A percentile compares a stretch with the other conserved stretches of the same genome.
phyloP scores from a whole-genome alignment of 345 rosid genomes.

The Gossypium arboreum region DNA sequence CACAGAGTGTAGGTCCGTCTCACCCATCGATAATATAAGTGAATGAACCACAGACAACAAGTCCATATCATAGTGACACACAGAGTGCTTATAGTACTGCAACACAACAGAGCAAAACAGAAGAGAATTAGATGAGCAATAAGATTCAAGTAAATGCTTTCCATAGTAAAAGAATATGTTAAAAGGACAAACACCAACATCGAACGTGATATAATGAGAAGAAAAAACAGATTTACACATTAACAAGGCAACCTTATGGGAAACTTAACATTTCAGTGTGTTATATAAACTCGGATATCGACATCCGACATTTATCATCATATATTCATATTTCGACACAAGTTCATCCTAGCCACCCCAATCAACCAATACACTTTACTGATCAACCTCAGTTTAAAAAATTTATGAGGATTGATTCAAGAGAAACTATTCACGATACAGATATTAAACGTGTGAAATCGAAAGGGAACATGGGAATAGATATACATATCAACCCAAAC shows the following conservation, averaged over 20 bases:
- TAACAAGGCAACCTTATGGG: background rate
- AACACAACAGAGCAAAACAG: constrained; percentile 9
- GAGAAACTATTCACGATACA: no score
- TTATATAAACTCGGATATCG: background rate
- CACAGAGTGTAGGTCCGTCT: constrained; percentile 49
- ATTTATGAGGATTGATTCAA: no score
- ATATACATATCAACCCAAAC: no score
- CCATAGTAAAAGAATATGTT: background rate
- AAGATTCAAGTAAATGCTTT: background rate
- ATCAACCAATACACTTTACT: no score
- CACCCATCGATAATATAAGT: constrained; percentile 50
- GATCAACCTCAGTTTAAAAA: no score
- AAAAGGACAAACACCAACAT: background rate
- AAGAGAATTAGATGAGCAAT: background rate
- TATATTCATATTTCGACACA: background rate
- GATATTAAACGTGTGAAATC: no score
- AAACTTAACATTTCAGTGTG: background rate
- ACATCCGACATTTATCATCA: background rate
- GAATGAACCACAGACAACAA: constrained; percentile 60
- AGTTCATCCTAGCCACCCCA: no score
- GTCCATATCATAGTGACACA: constrained; percentile 57
- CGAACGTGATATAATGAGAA: background rate
- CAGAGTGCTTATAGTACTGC: constrained; percentile 56
- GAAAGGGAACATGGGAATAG: no score
- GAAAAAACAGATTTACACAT: background rate